Base-by-base conservation (phyloP, 2,329 filamentous ascomycete species). In the Berkeleyomyces basicola region DNA sequence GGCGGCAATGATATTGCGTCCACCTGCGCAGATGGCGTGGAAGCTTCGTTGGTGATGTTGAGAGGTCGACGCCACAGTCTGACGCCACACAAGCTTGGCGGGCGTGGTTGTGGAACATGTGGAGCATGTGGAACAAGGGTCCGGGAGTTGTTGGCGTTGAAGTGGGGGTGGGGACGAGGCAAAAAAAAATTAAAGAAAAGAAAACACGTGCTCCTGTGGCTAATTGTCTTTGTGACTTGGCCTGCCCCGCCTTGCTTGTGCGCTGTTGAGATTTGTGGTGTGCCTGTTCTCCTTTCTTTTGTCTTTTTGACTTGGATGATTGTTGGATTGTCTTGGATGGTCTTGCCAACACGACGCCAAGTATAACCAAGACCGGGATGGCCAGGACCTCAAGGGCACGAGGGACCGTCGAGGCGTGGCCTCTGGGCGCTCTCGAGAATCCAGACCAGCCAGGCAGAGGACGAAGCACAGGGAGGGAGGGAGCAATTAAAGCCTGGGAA, bases 191-290 rank as follows among this genome's bases (percentile, higher is more conserved):
- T 23, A 23, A 23, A 23, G 23, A 23, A 57, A 36, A 36, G 36
- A 57, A 57, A 61, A 61, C 47, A 61, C 43, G 36, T 31, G 44
- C 47, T 51, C 49, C 14, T 59, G 49, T 53, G 49, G 49, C 49
- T 53, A 53, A 53, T 36, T 37, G 36, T 37, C 49, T 53, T 53
- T 53, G 49, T 53, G 46, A 3, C 31, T 6, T n/a, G 31, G 49
- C n/a, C 31, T 53, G 49, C 49, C 49, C 49, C 49, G 49, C 49
- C 49, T 53, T 53, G 49, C 49, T 53, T 53, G 49, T 53, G 33
- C 37, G 49, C 49, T 14, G 11, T 53, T 3, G 49, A 53, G 16
- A 31, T 51, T 53, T 53, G 33, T 51, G 31, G 11, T 37, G 10
- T n/a, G 10, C 11, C 23, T 23, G 23, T 36, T 53, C 11, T 23